Evolutionary conservation across 2,329 filamentous ascomycete species (phyloP).

Genomic region (Pseudopyrenochaeta lycopersici): DNA sequence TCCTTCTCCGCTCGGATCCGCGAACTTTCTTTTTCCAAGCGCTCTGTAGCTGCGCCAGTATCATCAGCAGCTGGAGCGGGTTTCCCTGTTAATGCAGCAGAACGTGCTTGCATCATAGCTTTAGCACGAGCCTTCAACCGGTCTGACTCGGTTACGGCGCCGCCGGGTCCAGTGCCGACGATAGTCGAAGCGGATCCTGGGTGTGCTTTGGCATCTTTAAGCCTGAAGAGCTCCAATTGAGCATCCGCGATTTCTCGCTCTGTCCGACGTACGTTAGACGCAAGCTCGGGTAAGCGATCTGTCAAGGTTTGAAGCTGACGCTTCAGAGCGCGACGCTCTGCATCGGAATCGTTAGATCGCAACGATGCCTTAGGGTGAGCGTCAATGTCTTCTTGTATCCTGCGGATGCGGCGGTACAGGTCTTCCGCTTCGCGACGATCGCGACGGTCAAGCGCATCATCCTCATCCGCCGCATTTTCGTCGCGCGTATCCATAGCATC

Average conservation of each 20-base stretch:
- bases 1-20: conserved; percentile 85
- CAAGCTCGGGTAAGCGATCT: conserved; percentile 89
- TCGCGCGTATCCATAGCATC: conserved; percentile 98
- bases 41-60: conserved; percentile 79
- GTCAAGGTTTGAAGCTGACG: conserved; percentile 88
- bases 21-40: conserved; percentile 87
- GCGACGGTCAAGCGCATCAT: conserved; percentile 87
- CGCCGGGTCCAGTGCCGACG: conserved; percentile 91
- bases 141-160: conserved; percentile 89
- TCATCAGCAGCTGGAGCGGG: conserved; percentile 76
- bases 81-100: conserved; percentile 88
- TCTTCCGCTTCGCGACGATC: conserved; percentile 94
- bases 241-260: conserved; percentile 94
- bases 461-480: conserved; percentile 87
- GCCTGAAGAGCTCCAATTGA: conserved; percentile 87
- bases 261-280: conserved; percentile 88
- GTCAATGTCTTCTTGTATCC: conserved; percentile 94
- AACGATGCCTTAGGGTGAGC: conserved; percentile 79
- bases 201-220: conserved; percentile 92
- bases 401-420: conserved; percentile 88
- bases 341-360: conserved; percentile 76
- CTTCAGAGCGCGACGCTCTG: conserved; percentile 84
- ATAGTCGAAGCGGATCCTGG: conserved; percentile 82
- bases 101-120: conserved; percentile 98
- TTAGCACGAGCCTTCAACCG: conserved; percentile 93